Evolutionary conservation across 768 basidiomycete species (phyloP), one percentile per base, ranked within the genome.

Genomic region (Leccinum subtestaceum): DNA sequence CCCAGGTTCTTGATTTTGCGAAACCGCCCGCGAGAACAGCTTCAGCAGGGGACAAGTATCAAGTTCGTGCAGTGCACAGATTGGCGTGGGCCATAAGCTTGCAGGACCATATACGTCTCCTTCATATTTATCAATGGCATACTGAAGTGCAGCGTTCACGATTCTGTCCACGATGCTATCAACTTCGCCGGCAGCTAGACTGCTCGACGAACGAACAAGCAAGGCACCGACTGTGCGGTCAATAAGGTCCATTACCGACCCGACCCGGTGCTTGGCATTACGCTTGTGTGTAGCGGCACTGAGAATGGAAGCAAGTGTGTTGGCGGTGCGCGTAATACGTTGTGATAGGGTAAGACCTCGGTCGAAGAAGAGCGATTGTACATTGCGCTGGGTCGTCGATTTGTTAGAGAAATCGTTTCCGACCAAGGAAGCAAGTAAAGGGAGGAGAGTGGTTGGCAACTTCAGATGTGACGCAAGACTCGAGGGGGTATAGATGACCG

Each of bases 341-440:
- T 89, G 86, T 31, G 78, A 72, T 34, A 80, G 70, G 0, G 83
- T 80, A 23, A 87, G 73, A 23, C 77, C 73, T 36, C 81, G 77
- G 50, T 89, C 85, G 66, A 92, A 93, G 69, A 93, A 91, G 23
- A 88, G 65, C 0, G 75, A 77, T 67, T 85, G 87, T 9, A 83
- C 74, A 59, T 78, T 80, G 46, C 78, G 80, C 21, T 78, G 77
- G 43, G 76, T 75, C 7, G 80, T 74, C 49, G 82, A 79, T 10
- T 67, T 78, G 52, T 79, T 80, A 0, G 89, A 82, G 67, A 84
- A 93, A 70, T 93, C 92, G 65, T 93, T 93, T 52, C 92, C 92
- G 4, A 91, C 82, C 17, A 93, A 74, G 10, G 91, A 88, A 19
- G 85, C 89, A 3, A 93, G 75, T 6, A 94, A 79, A 1, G 92